These are phyloP conservation scores for Dillenia suffruticosa DNA, from an alignment of 164 flowering plant species.

Conservation along the genomic window DNA sequence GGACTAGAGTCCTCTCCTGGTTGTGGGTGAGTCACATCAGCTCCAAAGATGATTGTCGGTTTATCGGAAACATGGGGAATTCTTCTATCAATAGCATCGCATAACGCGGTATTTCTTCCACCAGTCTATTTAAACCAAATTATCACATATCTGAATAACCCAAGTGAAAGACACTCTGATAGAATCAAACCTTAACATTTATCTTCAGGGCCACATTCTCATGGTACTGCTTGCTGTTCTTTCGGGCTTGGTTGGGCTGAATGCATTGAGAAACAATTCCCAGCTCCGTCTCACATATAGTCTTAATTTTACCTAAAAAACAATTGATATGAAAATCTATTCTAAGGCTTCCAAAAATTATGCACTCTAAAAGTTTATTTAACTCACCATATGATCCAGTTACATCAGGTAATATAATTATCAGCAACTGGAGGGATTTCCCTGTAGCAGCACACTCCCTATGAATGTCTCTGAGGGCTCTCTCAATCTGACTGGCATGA, in stretches of 20 bases:
- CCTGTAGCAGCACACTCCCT: constrained; percentile 8
- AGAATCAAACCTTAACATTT: constrained; percentile 34
- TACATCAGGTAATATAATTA: constrained; percentile 69
- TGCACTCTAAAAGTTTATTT: not conserved
- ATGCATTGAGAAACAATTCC: constrained; percentile 76
- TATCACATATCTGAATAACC: no score
- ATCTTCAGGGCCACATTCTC: constrained; percentile 62
- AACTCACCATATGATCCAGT: constrained; percentile 70
- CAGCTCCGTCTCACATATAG: constrained; percentile 51
- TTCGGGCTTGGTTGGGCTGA: constrained; percentile 33
- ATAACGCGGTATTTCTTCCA: constrained; percentile 34
- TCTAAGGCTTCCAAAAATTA: not conserved
- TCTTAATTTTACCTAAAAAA: no score
- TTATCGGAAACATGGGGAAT: constrained; percentile 28
- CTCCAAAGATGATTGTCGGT: constrained; percentile 11
- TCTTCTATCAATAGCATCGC: constrained; percentile 18
- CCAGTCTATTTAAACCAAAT: constrained; percentile 25
- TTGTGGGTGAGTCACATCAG: constrained; percentile 43
- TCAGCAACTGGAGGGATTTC: constrained; percentile 51
- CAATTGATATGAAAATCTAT: no score
- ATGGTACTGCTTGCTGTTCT: constrained; percentile 35
- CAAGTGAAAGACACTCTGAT: not conserved
- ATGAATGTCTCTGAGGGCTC: constrained; percentile 32
- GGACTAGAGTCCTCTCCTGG: constrained; percentile 52
- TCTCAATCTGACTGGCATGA: constrained; percentile 37